Evolutionary conservation across 805 yeast genomes (phyloP).

Genomic region (Teunomyces atbi): DNA sequence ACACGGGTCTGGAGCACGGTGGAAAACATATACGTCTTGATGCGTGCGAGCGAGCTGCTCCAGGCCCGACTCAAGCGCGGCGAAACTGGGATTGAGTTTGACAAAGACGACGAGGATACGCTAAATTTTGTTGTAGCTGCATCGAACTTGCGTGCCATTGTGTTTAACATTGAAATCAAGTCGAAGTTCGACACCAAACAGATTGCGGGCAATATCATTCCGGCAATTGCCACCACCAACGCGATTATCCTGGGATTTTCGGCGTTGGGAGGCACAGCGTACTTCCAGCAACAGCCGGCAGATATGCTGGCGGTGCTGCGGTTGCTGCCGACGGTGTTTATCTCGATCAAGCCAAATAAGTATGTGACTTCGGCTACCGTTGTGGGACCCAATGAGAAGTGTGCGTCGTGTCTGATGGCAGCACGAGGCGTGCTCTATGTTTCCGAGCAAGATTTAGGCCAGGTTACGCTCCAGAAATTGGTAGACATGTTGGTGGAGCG

Average conservation of each 20-base stretch:
- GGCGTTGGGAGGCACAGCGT: conserved; percentile 65
- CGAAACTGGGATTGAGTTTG: conserved; percentile 59
- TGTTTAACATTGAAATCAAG: conserved; percentile 68
- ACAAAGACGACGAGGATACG: conserved; percentile 93
- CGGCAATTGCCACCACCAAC: conserved; percentile 97
- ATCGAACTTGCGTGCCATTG: conserved; percentile 69
- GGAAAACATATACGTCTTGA: conserved; percentile 63
- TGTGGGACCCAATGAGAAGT: conserved; percentile 62
- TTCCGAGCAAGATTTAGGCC: conserved; percentile 20
- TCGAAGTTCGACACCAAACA: conserved; percentile 86
- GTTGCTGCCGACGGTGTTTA: conserved; percentile 30
- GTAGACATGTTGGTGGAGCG: conserved; percentile 47
- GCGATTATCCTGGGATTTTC: conserved; percentile 93
- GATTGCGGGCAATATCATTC: conserved; percentile 96
- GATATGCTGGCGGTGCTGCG: neutral
- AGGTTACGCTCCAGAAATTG: conserved; percentile 47
- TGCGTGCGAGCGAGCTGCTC: conserved; percentile 46
- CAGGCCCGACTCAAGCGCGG: conserved; percentile 45
- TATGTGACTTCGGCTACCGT: conserved; percentile 64
- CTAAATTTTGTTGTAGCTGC: conserved; percentile 84
- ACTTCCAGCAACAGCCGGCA: conserved; percentile 26
- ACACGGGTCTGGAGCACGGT: conserved; percentile 58
- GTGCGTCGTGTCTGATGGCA: conserved; percentile 63
- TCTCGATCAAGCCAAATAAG: conserved; percentile 51
- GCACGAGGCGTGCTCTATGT: conserved; percentile 50